Base-by-base conservation (phyloP, 441 rosid genomes). In the Bocquillonia castaneifolia region DNA sequence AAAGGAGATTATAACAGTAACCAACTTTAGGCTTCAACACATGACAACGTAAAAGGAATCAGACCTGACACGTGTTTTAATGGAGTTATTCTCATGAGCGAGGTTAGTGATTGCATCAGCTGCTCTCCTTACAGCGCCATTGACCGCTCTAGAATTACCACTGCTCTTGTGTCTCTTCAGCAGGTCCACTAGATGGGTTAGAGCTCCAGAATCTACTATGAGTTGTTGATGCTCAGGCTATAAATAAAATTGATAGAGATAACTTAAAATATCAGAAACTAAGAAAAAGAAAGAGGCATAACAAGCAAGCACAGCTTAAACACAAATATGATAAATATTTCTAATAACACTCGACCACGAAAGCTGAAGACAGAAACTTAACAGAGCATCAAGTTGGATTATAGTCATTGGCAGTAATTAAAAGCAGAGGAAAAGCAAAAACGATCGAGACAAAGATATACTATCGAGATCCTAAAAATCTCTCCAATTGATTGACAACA, bases 71-170 rank as follows among this genome's bases (percentile, higher is more conserved):
- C 82, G 83, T 53, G 92, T 87, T 84, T 93, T 93, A 60, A 91
- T 91, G 74, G 73, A 80, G 81, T 87, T 82, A 70, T 93, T 93
- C 79, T 93, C 99, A 55, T 93, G 99, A 79, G 96, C 97, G 72
- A 93, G 96, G 76, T 91, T 93, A 68, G 96, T 90, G 79, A 93
- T 85, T 60, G 99, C 93, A 85, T 89, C 97, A 37, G 99, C 96
- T 6, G 99, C 91, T 80, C 90, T 82, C 83, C 96, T 86, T 68
- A 87, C 79, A 70, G 86, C 91, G 77, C 93, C 84, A 68, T 72
- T 81, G 48, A 87, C 85, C 61, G 92, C 83, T 64, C 95, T 86
- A 50, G 90, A 81, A 54, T 64, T 66, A 75, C 77, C 75, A 66
- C 83, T 80, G 60, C 76, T 82, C 77, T 79, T 84, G 70, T 83